phyloP scores from a whole-genome alignment of 768 basidiomycete species.

The Hericium alpestre region DNA sequence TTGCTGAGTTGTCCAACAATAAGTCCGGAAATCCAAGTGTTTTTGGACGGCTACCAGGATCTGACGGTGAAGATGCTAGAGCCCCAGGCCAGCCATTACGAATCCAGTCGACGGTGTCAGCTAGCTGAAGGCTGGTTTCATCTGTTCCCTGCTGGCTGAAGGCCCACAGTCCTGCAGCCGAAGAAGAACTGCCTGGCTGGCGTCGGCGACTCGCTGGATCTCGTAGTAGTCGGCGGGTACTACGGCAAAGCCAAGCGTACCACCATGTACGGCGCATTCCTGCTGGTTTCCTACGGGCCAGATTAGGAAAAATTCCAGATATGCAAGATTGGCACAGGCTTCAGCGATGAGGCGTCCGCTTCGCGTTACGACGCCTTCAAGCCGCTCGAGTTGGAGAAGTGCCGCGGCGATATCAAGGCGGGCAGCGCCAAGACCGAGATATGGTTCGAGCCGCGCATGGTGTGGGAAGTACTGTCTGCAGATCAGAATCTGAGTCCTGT shows the following conservation, averaged over 20 bases:
- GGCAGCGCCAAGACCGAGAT: constrained; percentile 94
- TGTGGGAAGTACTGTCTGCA: constrained; percentile 97
- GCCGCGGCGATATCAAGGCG: constrained; percentile 74
- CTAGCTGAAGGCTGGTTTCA: constrained; percentile 78
- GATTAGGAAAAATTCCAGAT: constrained; percentile 94
- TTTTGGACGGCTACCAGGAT: constrained; percentile 96
- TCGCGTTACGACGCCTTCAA: constrained; percentile 73
- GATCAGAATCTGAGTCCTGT: constrained; percentile 94
- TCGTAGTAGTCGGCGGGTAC: constrained; percentile 96
- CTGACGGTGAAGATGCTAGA: constrained; percentile 99
- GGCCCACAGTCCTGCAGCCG: constrained; percentile 39
- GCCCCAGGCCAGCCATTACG: constrained; percentile 83
- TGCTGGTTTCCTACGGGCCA: constrained; percentile 91
- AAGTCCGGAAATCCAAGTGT: constrained; percentile 84
- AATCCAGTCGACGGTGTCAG: constrained; percentile 93
- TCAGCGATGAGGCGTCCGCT: constrained; percentile 83
- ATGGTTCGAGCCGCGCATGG: constrained; percentile 96
- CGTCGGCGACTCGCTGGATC: constrained; percentile 91
- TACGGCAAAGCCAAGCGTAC: constrained; percentile 98
- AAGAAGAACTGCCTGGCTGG: constrained; percentile 98
- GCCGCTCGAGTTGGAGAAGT: constrained; percentile 59
- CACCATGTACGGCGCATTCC: constrained; percentile 94
- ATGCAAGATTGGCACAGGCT: constrained; percentile 98
- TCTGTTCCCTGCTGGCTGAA: not conserved
- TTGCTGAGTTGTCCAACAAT: constrained; percentile 84